Conservation (phyloP, 2,329 filamentous ascomycete species). For the Coleophoma crateriformis region DNA sequence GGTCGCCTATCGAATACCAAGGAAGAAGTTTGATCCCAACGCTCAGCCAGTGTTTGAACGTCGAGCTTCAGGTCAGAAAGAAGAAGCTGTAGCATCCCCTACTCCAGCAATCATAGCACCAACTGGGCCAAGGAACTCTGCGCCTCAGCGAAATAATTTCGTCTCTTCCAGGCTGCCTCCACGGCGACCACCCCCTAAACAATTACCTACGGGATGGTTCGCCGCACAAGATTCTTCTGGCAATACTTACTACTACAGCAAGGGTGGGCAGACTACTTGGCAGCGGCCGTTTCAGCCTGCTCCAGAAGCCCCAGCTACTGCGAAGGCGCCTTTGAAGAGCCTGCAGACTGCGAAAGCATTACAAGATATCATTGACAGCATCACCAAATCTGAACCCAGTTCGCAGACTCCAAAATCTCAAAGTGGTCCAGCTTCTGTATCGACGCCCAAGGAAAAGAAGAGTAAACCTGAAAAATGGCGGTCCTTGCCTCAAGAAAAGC, state of each 20-base stretch:
- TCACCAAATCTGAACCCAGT: constrained; percentile 56
- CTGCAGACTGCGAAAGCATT: constrained; percentile 61
- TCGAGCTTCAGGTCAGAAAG: constrained; percentile 58
- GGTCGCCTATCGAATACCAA: constrained; percentile 85
- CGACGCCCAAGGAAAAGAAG: constrained; percentile 48
- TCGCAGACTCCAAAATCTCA: constrained; percentile 46
- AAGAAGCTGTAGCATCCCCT: constrained; percentile 32
- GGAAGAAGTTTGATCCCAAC: constrained; percentile 77
- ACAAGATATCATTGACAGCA: constrained; percentile 79
- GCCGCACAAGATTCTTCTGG: constrained; percentile 66
- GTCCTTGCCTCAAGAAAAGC: constrained; percentile 69
- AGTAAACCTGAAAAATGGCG: constrained; percentile 68
- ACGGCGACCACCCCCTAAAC: constrained; percentile 47
- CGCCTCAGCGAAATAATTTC: constrained; percentile 48
- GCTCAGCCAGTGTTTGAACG: constrained; percentile 50
- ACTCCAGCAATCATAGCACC: constrained; percentile 29
- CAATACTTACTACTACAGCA: constrained; percentile 80
- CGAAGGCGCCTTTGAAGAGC: constrained; percentile 44
- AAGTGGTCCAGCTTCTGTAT: constrained; percentile 52
- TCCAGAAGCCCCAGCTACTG: constrained; percentile 46
- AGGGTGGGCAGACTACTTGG: constrained; percentile 76
- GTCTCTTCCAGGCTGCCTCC: constrained; percentile 43
- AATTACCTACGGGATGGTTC: constrained; percentile 83
- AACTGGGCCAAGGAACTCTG: constrained; percentile 38
- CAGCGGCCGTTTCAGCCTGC: constrained; percentile 67